Evolutionary conservation across 768 basidiomycete species (phyloP).

Genomic region (Crucibulum laeve): DNA sequence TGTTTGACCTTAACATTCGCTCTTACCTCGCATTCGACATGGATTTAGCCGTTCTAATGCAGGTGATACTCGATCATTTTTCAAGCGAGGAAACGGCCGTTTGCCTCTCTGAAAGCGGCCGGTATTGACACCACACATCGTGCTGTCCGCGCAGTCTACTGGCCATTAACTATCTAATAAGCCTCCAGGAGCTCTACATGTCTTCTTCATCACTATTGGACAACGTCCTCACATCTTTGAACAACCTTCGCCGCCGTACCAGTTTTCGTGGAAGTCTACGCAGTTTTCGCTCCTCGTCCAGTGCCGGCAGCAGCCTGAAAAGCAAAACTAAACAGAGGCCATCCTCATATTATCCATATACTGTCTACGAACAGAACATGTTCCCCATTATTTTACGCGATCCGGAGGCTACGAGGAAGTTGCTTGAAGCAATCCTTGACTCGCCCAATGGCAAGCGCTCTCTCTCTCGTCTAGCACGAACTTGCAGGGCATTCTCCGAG

Average conservation of each 20-base stretch:
- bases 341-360: constrained; percentile 34
- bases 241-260: constrained; percentile 25
- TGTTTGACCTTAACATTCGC: too few species aligned
- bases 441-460: constrained; percentile 62
- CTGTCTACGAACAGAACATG: constrained; percentile 46
- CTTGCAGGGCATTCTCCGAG: constrained; percentile 70
- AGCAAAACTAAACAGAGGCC: constrained; percentile 14
- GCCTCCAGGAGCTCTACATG: constrained; percentile 22
- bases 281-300: constrained; percentile 15
- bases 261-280: constrained; percentile 27
- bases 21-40: too few species aligned
- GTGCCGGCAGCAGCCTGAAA: constrained; percentile 16
- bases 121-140: constrained; percentile 24
- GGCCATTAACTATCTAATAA: constrained; percentile 30
- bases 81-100: constrained; percentile 17
- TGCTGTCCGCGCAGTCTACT: constrained; percentile 35
- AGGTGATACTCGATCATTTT: constrained; percentile 27
- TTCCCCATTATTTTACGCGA: constrained; percentile 56
- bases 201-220: constrained; percentile 33
- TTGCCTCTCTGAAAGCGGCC: constrained; percentile 17
- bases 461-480: constrained; percentile 68
- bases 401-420: constrained; percentile 48
- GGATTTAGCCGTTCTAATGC: constrained; percentile 14
- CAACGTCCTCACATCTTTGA: constrained; percentile 27
- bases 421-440: constrained; percentile 44